Evolutionary conservation across 768 basidiomycete species (phyloP).

Genomic region (Amanita rimosa): DNA sequence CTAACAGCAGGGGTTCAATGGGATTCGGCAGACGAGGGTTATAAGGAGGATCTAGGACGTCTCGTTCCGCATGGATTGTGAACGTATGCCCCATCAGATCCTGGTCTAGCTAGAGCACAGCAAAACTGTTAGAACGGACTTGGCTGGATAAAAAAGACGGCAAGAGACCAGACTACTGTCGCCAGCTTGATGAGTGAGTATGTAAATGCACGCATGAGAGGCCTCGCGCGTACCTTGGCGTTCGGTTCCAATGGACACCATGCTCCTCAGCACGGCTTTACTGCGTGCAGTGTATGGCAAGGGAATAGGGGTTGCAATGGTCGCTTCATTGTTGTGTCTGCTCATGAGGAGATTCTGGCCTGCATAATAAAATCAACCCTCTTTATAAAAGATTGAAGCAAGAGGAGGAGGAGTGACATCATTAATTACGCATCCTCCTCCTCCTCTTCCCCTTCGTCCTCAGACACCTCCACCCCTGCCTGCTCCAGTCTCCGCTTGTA

Average conservation of each 20-base stretch:
- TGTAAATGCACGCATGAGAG: neutral
- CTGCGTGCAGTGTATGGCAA: slow-evolving; percentile 18
- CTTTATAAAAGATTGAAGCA: neutral
- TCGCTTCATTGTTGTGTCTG: neutral
- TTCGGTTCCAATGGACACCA: slow-evolving; percentile 19
- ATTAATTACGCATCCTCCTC: slow-evolving; percentile 34
- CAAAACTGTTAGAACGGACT: neutral
- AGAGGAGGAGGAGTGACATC: neutral
- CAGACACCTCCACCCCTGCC: slow-evolving; percentile 79
- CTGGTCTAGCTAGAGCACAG: neutral
- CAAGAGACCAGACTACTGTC: neutral
- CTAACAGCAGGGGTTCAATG: neutral
- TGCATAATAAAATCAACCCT: too few relatives aligned
- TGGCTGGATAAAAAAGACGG: neutral
- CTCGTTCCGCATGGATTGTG: too few relatives aligned
- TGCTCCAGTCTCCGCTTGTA: slow-evolving; percentile 75
- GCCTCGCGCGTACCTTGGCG: slow-evolving; percentile 8
- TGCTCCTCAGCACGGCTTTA: slow-evolving; percentile 16
- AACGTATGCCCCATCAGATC: neutral
- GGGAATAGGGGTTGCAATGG: slow-evolving; percentile 20
- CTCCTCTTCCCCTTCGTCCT: slow-evolving; percentile 81
- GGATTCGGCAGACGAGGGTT: neutral
- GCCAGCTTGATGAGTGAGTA: neutral
- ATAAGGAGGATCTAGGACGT: neutral
- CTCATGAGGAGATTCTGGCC: too few relatives aligned